Conservation (phyloP, 2,329 filamentous ascomycete genomes). For the Fusarium haematococcum region DNA sequence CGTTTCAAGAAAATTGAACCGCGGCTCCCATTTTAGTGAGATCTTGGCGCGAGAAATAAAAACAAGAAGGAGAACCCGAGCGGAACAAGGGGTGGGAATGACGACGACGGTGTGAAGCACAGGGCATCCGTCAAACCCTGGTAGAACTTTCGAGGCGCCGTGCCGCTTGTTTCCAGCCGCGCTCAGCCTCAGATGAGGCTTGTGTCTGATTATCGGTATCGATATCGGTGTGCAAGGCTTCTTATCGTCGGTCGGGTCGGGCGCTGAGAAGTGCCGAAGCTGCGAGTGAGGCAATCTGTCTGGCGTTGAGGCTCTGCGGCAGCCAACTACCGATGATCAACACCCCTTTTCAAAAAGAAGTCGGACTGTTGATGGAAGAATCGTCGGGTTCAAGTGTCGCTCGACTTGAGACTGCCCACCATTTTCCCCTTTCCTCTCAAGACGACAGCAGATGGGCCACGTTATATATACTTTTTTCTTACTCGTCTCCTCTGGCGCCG, state of each 20-base stretch:
- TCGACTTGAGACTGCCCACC: background rate
- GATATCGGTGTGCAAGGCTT: background rate
- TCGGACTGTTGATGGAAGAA: background rate
- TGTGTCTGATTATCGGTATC: background rate
- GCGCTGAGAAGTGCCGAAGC: slow-evolving; percentile 20
- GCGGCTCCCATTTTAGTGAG: background rate
- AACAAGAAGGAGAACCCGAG: background rate
- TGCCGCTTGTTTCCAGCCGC: background rate
- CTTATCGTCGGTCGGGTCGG: slow-evolving; percentile 23
- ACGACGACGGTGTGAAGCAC: background rate
- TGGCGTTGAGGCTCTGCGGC: slow-evolving; percentile 38
- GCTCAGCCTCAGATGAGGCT: background rate
- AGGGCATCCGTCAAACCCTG: background rate
- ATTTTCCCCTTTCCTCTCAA: background rate
- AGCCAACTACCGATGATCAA: slow-evolving; percentile 29
- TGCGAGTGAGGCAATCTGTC: background rate
- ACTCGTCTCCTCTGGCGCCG: background rate
- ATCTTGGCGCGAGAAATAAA: background rate
- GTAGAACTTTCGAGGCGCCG: background rate
- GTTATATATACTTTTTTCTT: slow-evolving; percentile 36
- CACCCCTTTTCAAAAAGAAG: background rate
- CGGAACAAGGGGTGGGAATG: background rate
- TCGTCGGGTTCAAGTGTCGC: slow-evolving; percentile 9
- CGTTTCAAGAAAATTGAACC: background rate
- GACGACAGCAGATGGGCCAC: slow-evolving; percentile 18